Conservation (phyloP, 345 rosid genomes). For the Trapa bicornis region DNA sequence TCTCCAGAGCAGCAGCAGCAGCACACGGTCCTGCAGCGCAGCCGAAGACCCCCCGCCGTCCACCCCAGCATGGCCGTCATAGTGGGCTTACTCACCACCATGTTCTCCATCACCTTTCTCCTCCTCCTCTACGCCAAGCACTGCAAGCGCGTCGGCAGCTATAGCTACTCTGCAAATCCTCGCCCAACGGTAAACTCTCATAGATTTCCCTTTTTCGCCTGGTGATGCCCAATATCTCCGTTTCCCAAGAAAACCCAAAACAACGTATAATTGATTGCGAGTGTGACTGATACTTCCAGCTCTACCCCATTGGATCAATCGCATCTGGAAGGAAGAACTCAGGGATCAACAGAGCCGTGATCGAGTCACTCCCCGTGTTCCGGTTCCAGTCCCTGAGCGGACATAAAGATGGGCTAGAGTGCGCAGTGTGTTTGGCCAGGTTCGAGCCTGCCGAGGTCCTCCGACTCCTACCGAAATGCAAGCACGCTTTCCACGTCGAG, state of each 20-base stretch:
- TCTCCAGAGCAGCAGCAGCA: slow-evolving; percentile 5
- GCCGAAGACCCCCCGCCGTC: slow-evolving; percentile 20
- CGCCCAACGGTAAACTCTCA: not conserved
- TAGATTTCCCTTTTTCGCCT: not conserved
- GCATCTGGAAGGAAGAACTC: slow-evolving; percentile 40
- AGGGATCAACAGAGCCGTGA: slow-evolving; percentile 57
- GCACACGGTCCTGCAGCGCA: slow-evolving; percentile 9
- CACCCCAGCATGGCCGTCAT: slow-evolving; percentile 52
- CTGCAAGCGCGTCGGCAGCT: slow-evolving; percentile 33
- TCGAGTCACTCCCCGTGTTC: slow-evolving; percentile 73
- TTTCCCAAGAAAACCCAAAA: not conserved
- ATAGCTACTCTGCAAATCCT: slow-evolving; percentile 2
- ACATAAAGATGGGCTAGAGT: slow-evolving; percentile 67
- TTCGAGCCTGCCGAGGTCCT: slow-evolving; percentile 56
- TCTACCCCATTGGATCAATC: not conserved
- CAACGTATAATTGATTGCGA: not conserved
- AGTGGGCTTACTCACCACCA: slow-evolving; percentile 48
- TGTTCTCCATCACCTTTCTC: slow-evolving; percentile 63
- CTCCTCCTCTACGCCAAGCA: slow-evolving; percentile 74
- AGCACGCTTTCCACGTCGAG: slow-evolving; percentile 88
- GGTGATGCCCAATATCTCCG: not conserved
- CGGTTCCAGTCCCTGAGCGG: slow-evolving; percentile 67
- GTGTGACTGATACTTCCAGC: not conserved
- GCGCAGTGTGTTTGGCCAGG: slow-evolving; percentile 63
- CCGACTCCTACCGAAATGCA: slow-evolving; percentile 66